Evolutionary conservation across 108 stramenopile genomes (phyloP), one percentile per base, ranked within the genome.

Genomic region (Fistulifera solaris): DNA sequence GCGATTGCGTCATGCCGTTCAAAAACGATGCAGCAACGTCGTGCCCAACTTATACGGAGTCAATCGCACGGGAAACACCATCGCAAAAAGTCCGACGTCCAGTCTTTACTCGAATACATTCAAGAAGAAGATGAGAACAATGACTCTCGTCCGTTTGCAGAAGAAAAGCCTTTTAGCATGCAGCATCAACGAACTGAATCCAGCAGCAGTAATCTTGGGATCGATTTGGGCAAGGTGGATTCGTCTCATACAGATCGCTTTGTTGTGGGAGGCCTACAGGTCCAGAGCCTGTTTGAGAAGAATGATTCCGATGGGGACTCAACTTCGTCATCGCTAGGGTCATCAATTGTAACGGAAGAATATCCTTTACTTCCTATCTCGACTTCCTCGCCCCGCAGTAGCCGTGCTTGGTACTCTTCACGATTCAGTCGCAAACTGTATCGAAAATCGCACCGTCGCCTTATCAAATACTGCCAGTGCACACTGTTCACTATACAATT

Each of bases 201-300:
- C 8, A 35, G 31, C 8, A 35, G 31, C 8, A 35, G 31, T 35
- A 35, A 3, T 35, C 31, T 35, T 35, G 31, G 3, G 31, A 3
- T 35, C n/a, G n/a, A n/a, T n/a, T n/a, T n/a, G n/a, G n/a, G n/a
- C n/a, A n/a, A n/a, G 44, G 44, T 3, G 10, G 44, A 46, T 21
- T 3, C 44, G 19, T 21, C 44, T 18, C 19, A 46, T 46, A 40
- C 54, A 12, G 54, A 55, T 55, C 54, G 54, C 5, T 24, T 55
- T 2, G 18, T 55, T 2, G 24, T 40, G 14, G 54, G 54, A 17
- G 54, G 41, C 10, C 46, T 55, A 16, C 39, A 38, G 6, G 39
- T 55, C 21, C 28, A 55, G 13, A 25, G 38, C 7, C 39, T 55
- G 17, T 55, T 55, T 40, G 54, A 17, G 17, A 40, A 16, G 5